phyloP scores from a whole-genome alignment of 2,329 filamentous ascomycete species.

The Fusarium falciforme region DNA sequence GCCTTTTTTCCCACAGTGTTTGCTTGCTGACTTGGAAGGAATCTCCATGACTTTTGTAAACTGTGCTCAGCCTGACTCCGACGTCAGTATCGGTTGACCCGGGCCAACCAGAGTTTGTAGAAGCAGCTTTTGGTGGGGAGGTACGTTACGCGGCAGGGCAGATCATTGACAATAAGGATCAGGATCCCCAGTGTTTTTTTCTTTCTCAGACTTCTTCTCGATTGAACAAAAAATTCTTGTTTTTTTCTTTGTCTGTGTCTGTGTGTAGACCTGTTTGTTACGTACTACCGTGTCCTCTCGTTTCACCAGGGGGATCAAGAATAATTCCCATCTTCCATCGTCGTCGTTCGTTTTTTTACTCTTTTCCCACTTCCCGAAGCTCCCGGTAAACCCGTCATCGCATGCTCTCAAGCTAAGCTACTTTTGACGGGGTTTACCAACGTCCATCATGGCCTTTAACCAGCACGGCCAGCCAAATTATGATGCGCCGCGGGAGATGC shows the following conservation, averaged over 20 bases:
- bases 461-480: conserved; percentile 24
- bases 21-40: conserved; percentile 6
- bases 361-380: conserved; percentile 28
- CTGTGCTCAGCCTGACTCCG: conserved; percentile 1
- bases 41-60: neutral
- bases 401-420: neutral
- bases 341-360: conserved; percentile 26
- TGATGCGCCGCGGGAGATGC: conserved; percentile 36
- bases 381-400: conserved; percentile 27
- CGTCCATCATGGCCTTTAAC: conserved; percentile 26
- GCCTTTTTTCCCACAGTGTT: neutral
- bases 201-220: neutral
- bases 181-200: conserved; percentile 5
- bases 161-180: conserved; percentile 30
- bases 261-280: neutral
- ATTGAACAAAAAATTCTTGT: neutral
- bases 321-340: conserved; percentile 3
- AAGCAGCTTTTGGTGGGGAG: conserved; percentile 21
- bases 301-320: conserved; percentile 1
- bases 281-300: conserved; percentile 25
- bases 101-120: conserved; percentile 12
- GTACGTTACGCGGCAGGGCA: conserved; percentile 24
- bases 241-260: neutral
- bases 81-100: conserved; percentile 24
- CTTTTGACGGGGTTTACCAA: neutral